Percentiles rank a stretch among this genome's conserved stretches.
Conservation (phyloP, 169 alveolate species). For the Blepharisma undulans region DNA sequence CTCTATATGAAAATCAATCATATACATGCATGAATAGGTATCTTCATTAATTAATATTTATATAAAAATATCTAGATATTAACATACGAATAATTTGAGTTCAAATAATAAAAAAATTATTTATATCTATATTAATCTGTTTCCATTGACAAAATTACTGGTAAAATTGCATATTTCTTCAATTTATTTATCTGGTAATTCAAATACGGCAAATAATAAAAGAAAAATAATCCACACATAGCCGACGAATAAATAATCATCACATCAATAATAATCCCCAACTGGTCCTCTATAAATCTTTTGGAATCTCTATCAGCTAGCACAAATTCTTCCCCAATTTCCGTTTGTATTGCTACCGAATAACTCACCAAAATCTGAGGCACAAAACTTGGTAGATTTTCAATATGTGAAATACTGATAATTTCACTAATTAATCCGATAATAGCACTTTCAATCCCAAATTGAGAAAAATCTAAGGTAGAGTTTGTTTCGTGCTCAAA, state of each 20-base stretch:
- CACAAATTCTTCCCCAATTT: background rate
- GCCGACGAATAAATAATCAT: background rate
- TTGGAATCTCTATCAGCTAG: background rate
- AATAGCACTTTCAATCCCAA: background rate
- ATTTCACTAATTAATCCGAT: background rate
- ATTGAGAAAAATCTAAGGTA: background rate
- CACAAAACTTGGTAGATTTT: background rate
- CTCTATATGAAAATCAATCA: too few species aligned
- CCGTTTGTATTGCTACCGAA: background rate
- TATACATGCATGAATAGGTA: too few species aligned
- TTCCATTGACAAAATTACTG: background rate
- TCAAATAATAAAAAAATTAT: too few species aligned
- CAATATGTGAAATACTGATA: background rate
- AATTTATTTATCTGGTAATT: background rate
- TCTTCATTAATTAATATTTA: too few species aligned
- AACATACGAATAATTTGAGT: too few species aligned
- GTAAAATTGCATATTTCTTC: background rate
- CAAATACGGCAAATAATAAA: background rate
- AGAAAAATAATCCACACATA: background rate
- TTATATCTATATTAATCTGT: too few species aligned
- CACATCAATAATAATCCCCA: background rate
- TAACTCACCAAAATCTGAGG: background rate
- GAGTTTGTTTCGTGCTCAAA: background rate
- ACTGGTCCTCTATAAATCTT: background rate
- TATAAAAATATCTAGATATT: too few species aligned